A percentile compares a stretch with the other conserved stretches of the same genome.
Conservation (phyloP, 352 stramenopile species). For the Phytophthora vignae region DNA sequence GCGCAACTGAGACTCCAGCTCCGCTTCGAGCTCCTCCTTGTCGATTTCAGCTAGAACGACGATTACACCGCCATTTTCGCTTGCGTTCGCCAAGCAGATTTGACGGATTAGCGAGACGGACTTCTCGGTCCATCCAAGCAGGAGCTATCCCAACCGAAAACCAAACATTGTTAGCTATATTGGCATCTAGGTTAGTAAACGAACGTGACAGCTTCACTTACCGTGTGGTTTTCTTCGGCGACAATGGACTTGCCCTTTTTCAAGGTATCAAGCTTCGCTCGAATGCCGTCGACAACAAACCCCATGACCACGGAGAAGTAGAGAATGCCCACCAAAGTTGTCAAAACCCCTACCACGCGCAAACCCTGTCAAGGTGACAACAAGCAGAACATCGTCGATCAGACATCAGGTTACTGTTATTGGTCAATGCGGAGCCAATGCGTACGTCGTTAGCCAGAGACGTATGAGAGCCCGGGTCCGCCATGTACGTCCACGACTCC, state of each 20-base stretch:
- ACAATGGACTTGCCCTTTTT: conserved; percentile 88
- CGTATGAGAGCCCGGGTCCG: conserved; percentile 58
- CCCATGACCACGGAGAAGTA: conserved; percentile 91
- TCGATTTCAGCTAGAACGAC: conserved; percentile 73
- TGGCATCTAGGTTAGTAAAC: not conserved
- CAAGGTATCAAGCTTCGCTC: conserved; percentile 82
- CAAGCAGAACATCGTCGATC: not conserved
- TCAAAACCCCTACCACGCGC: conserved; percentile 58
- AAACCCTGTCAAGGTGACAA: conserved; percentile 33
- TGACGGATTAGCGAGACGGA: conserved; percentile 79
- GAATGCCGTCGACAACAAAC: conserved; percentile 88
- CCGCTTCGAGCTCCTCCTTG: conserved; percentile 78
- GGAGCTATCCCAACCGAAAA: conserved; percentile 46
- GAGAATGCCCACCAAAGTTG: conserved; percentile 75
- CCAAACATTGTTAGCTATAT: not conserved
- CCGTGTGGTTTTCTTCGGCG: conserved; percentile 77
- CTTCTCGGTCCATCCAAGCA: conserved; percentile 88
- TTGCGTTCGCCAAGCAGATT: conserved; percentile 86
- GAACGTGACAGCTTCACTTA: conserved; percentile 20
- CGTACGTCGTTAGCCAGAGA: conserved; percentile 36
- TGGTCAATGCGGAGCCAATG: not conserved
- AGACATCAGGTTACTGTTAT: too few species aligned
- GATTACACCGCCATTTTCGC: conserved; percentile 76
- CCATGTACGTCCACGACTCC: conserved; percentile 69
- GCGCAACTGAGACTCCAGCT: conserved; percentile 59